Conservation (phyloP, 1,139 yeast genomes). For the Diutina mesorugosa region DNA sequence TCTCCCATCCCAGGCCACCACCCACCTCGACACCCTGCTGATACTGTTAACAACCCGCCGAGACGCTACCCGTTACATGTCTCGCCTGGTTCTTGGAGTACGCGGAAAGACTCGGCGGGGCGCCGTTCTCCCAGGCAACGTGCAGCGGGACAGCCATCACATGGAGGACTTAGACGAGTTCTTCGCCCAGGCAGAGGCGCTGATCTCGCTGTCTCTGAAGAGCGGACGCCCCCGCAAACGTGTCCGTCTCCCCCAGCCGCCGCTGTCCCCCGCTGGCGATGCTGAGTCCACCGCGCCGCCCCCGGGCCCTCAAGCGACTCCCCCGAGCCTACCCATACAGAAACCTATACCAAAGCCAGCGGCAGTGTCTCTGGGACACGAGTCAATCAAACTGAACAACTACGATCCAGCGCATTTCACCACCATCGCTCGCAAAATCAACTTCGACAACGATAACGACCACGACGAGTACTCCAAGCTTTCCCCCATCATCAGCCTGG, state of each 20-base stretch:
- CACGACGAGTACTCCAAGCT: neutral
- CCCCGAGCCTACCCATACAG: neutral
- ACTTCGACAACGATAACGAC: neutral
- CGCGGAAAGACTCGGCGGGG: neutral
- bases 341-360: neutral
- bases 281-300: neutral
- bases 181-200: neutral
- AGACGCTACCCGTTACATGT: neutral
- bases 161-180: conserved; percentile 2
- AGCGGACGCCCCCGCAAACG: neutral
- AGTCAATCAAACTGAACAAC: neutral
- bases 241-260: neutral
- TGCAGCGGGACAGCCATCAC: neutral
- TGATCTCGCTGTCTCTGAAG: neutral
- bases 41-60: neutral
- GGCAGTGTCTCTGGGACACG: conserved; percentile 1
- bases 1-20: neutral
- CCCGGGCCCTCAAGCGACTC: neutral
- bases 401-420: neutral
- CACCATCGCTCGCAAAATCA: conserved; percentile 1
- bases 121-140: neutral
- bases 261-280: neutral
- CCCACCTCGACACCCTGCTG: neutral
- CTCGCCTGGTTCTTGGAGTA: neutral
- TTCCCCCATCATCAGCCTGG: neutral